Base-by-base conservation (phyloP, 2,329 filamentous ascomycete species). In the Lasiodiplodia sp. region DNA sequence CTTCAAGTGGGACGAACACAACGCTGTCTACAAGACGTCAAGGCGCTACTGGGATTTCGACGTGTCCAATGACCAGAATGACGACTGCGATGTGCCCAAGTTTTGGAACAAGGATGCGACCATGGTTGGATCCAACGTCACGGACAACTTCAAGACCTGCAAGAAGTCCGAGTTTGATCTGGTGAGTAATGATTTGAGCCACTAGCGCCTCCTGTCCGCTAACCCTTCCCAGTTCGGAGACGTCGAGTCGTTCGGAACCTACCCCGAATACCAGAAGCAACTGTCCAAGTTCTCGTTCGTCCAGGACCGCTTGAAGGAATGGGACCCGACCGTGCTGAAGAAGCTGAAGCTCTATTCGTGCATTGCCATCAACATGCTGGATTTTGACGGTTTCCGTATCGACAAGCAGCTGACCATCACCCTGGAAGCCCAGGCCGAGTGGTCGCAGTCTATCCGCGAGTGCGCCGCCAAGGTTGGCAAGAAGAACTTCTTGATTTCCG, bases 401-500 rank as follows among this genome's bases (percentile, higher is more conserved):
- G 89, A 91, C 78, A 91, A 91, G 76, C 89, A 87, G 2, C 86
- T 87, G 18, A 88, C 90, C 73, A 84, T 87, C 14, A 89, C 88
- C 0, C 83, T 89, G 6, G 89, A 90, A 73, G 84, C 87, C 1
- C 82, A 88, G 69, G 87, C 83, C 6, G 83, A 86, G 55, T 90
- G 87, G 75, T 87, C 86, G 25, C 78, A 82, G 25, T 82, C 83
- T 10, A 85, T 89, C 73, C 82, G 88, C 44, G 79, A 84, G 51
- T 91, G 88, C 74, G 88, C 88, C 12, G 76, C 78, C 7, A 75
- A 78, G n/a, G 79, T 86, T 47, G 86, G 86, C 51, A 91, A 91
- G 74, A 74, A 85, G 0, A 90, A 91, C 73, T 91, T 91, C 75
- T 87, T 89, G 74, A 81, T 90, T 8, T 84, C 87, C 3, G 88